Evolutionary conservation across 306 rosid species (phyloP).

Genomic region (Gleditsia sinensis): DNA sequence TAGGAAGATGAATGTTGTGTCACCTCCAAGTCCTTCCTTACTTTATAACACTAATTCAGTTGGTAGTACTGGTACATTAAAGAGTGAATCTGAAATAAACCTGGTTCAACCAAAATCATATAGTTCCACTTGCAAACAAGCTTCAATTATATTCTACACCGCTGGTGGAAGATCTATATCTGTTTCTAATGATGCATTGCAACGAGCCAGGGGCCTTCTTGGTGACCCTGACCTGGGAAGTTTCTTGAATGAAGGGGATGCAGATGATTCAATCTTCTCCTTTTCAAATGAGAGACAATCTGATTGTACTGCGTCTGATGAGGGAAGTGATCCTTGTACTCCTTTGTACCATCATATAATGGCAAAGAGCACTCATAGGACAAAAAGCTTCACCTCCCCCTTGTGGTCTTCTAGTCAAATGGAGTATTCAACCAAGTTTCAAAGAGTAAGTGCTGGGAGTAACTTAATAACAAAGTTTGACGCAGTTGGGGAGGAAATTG

Average conservation of each 20-base stretch:
- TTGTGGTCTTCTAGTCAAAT: conserved; percentile 40
- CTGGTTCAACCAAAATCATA: conserved; percentile 28
- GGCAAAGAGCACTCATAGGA: conserved; percentile 28
- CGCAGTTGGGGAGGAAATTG: conserved; percentile 57
- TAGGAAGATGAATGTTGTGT: conserved; percentile 21
- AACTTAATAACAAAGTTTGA: conserved; percentile 72
- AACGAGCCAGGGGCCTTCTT: conserved; percentile 86
- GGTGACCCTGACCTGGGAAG: conserved; percentile 83
- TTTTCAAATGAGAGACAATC: conserved; percentile 35
- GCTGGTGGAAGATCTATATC: conserved; percentile 92
- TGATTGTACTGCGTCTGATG: conserved; percentile 16
- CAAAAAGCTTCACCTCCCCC: conserved; percentile 55
- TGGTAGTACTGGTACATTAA: conserved; percentile 25
- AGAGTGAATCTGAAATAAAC: conserved; percentile 37
- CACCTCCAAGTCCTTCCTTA: conserved; percentile 33
- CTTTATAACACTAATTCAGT: neutral
- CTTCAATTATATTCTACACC: conserved; percentile 72
- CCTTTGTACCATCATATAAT: conserved; percentile 35
- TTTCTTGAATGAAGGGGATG: conserved; percentile 56
- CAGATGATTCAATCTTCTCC: conserved; percentile 32
- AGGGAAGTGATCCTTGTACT: conserved; percentile 39
- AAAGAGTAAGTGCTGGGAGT: conserved; percentile 46
- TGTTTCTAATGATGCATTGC: conserved; percentile 70
- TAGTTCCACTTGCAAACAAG: conserved; percentile 37
- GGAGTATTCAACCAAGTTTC: conserved; percentile 45